Base-by-base conservation (phyloP, 305 asterid species). In the Fraxinus velutina region DNA sequence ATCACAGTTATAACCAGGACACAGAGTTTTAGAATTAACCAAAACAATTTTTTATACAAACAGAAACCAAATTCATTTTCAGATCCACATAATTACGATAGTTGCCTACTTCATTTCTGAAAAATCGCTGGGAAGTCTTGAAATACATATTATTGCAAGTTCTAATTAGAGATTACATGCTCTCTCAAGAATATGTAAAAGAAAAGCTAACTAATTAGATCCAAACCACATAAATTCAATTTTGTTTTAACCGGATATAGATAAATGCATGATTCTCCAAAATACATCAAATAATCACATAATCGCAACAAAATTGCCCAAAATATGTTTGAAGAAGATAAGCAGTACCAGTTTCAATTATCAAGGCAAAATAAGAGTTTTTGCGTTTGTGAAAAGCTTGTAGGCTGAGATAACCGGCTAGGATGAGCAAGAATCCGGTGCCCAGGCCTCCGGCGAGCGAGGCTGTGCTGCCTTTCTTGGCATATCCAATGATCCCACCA, bases 331-430 rank as follows among this genome's bases (percentile, higher is more conserved):
- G 57, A 47, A 47, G 57, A 47, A 47, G 57, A 47, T 47, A 0
- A 13, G 57, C 57, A 47, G 57, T 52, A 52, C 62, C 4, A 21
- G 98, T 93, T 85, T 94, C 92, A 52, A 92, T 93, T 83, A 93
- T 77, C 73, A 88, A 87, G 39, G 97, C 96, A 27, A 93, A 75
- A 84, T 90, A 92, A 34, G 99, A 96, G 80, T 88, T 96, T 86
- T 84, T 92, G 82, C 95, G 94, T 79, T 91, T 94, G 44, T 91
- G 93, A 82, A 87, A 96, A 33, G 98, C 98, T 80, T 92, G 96
- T 44, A 93, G 96, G 72, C 98, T 96, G 88, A 96, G 89, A 75
- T 93, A 94, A 62, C 97, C 97, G 78, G 98, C 98, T 47, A 94
- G 89, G 78, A 94, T 37, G 79, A 96, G 93, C 78, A 91, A 79